Conservation (phyloP, 345 rosid species). For the Lumnitzera littorea region DNA sequence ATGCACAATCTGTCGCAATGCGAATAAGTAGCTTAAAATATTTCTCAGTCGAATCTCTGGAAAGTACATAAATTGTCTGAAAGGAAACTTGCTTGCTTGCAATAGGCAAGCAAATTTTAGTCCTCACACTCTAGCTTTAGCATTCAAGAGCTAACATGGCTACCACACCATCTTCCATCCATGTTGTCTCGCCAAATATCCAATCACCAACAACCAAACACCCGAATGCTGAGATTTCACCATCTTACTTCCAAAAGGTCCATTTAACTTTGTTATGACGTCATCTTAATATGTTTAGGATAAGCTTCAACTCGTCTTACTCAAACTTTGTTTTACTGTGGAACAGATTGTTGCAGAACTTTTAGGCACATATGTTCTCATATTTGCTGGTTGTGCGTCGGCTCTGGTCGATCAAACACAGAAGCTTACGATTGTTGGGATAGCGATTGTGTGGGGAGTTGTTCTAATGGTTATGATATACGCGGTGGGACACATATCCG, state of each 20-base stretch:
- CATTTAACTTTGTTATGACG: not conserved
- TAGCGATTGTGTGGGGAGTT: conserved; percentile 38
- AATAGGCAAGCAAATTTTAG: no score
- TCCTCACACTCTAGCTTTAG: no score
- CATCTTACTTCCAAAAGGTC: conserved; percentile 26
- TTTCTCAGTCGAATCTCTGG: no score
- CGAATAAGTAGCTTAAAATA: no score
- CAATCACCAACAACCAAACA: conserved; percentile 4
- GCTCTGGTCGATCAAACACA: conserved; percentile 24
- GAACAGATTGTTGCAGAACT: conserved; percentile 38
- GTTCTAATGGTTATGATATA: no score
- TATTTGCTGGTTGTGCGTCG: conserved; percentile 36
- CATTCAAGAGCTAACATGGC: conserved; percentile 8
- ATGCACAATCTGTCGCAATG: no score
- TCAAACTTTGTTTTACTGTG: not conserved
- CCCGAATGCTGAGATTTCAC: conserved; percentile 14
- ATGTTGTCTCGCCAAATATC: conserved; percentile 12
- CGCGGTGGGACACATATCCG: no score
- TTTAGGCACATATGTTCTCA: conserved; percentile 33
- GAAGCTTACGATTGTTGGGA: conserved; percentile 28
- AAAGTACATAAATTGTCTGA: no score
- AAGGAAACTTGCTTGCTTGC: no score
- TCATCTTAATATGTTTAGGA: no score
- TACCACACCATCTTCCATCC: conserved; percentile 9
- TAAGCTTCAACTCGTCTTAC: not conserved